A percentile compares a stretch with the other conserved stretches of the same genome.
These are phyloP conservation scores for Skeletonema potamos DNA, from an alignment of 108 stramenopile genomes.

Conservation along the genomic window DNA sequence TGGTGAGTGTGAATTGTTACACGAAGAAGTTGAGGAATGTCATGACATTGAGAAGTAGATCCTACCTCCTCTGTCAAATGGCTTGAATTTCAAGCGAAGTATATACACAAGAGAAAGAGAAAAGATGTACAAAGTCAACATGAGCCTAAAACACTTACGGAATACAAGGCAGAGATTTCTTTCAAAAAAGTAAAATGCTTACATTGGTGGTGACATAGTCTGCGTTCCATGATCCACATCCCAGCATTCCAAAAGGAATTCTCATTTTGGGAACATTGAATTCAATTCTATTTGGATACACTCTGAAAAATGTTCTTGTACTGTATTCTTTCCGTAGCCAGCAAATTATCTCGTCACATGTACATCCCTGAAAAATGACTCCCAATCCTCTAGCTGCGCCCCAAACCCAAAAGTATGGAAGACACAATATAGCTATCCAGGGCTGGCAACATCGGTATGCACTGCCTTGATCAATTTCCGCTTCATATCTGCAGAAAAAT, in stretches of 20 bases:
- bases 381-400: neutral
- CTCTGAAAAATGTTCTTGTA: conserved; percentile 45
- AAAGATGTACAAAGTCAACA: no score
- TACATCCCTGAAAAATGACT: neutral
- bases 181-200: no score
- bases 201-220: conserved; percentile 21
- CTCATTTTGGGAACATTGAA: conserved; percentile 38
- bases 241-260: conserved; percentile 38
- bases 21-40: neutral
- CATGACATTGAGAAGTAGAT: neutral
- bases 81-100: no score
- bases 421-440: neutral
- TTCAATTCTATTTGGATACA: conserved; percentile 55
- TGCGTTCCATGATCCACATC: conserved; percentile 53
- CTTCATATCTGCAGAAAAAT: conserved; percentile 51
- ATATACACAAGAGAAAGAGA: no score
- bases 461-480: conserved; percentile 52
- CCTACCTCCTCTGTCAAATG: neutral
- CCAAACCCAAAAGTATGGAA: conserved; percentile 11
- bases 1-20: neutral
- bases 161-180: no score
- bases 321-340: conserved; percentile 54
- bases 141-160: no score
- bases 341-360: conserved; percentile 47
- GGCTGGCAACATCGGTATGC: conserved; percentile 47